Evolutionary conservation across 768 basidiomycete species (phyloP).

Genomic region (Pulveroboletus frians): DNA sequence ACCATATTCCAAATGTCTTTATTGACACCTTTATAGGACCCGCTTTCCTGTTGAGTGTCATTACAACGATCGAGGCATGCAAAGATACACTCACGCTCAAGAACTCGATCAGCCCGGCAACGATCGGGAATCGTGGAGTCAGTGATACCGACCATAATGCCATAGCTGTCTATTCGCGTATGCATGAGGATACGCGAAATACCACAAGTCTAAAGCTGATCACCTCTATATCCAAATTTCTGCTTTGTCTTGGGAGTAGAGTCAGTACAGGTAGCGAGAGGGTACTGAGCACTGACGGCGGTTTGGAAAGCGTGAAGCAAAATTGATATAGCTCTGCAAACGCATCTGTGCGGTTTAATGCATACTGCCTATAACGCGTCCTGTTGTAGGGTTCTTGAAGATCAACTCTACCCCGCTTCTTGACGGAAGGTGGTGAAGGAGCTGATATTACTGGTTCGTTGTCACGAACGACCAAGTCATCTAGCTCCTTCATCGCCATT

Average conservation of each 20-base stretch:
- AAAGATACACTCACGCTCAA: slow-evolving; percentile 45
- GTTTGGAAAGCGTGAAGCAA: slow-evolving; percentile 67
- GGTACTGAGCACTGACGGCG: slow-evolving; percentile 47
- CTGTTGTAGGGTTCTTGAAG: slow-evolving; percentile 51
- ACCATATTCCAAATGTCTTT: slow-evolving; percentile 89
- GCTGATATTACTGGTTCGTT: slow-evolving; percentile 34
- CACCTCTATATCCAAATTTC: slow-evolving; percentile 82
- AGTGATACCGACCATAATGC: slow-evolving; percentile 77
- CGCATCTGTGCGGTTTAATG: slow-evolving; percentile 42
- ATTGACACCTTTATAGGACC: slow-evolving; percentile 70
- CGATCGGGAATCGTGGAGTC: slow-evolving; percentile 59
- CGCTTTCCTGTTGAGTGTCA: slow-evolving; percentile 33
- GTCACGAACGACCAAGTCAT: slow-evolving; percentile 51
- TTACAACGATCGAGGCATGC: not conserved
- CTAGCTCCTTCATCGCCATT: slow-evolving; percentile 53
- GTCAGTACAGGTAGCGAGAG: slow-evolving; percentile 3
- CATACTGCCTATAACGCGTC: slow-evolving; percentile 45
- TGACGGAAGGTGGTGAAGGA: slow-evolving; percentile 22
- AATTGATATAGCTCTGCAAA: slow-evolving; percentile 67
- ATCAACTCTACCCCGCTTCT: slow-evolving; percentile 27
- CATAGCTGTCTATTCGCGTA: slow-evolving; percentile 48
- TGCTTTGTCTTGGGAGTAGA: slow-evolving; percentile 45
- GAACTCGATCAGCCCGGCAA: slow-evolving; percentile 60
- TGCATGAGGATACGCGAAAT: not conserved
- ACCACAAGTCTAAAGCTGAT: slow-evolving; percentile 8